Evolutionary conservation across 495 filamentous ascomycete genomes (phyloP).

Genomic region (Trichocladium antarcticum): DNA sequence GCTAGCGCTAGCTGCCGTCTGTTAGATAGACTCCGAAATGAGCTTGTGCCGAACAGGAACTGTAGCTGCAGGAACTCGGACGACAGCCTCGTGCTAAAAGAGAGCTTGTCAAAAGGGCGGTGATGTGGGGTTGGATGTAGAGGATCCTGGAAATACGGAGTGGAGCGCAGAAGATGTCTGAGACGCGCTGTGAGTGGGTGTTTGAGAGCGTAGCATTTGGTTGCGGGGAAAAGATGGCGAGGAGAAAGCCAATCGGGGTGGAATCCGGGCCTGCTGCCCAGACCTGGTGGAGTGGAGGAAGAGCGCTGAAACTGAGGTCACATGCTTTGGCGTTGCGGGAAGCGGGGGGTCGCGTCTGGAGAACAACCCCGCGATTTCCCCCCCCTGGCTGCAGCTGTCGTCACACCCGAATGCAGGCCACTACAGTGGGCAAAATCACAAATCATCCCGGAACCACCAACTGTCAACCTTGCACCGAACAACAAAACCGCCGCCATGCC

Average conservation of each 20-base stretch:
- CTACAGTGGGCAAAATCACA: no score
- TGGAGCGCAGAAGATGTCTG: constrained; percentile 1
- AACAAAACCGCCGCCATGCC: not conserved
- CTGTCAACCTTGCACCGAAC: not conserved
- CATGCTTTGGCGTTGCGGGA: constrained; percentile 20
- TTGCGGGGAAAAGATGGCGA: not conserved
- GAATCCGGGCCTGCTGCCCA: not conserved
- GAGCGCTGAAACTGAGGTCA: constrained; percentile 6
- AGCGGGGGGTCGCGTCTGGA: not conserved
- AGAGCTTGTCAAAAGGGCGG: constrained; percentile 1
- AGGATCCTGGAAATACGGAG: not conserved
- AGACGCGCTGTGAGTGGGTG: constrained; percentile 2
- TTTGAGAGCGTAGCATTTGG: not conserved
- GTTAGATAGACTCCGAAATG: no score
- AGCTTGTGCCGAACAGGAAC: no score
- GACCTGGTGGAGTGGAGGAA: not conserved
- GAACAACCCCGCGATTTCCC: constrained; percentile 9
- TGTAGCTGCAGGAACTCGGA: no score
- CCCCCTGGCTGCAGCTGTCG: no score
- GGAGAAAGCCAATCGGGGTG: not conserved
- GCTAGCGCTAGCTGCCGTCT: no score
- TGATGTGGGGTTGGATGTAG: not conserved
- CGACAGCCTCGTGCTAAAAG: no score
- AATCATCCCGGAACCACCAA: not conserved
- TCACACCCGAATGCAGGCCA: no score